Evolutionary conservation across 1,284 basidiomycete species (phyloP).

Genomic region (Mycena citricolor): DNA sequence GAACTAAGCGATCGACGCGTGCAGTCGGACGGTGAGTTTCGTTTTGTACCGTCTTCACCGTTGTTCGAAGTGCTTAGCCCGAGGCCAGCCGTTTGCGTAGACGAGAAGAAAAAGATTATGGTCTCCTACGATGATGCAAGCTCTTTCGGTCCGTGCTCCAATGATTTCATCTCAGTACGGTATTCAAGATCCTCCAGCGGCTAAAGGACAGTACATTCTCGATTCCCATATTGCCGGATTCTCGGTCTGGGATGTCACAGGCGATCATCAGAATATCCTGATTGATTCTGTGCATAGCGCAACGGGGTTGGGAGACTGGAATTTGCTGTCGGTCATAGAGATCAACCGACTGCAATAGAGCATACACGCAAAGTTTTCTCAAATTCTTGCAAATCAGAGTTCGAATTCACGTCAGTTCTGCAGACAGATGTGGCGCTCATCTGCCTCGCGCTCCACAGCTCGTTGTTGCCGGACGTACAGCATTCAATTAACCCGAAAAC

Average conservation of each 20-base stretch:
- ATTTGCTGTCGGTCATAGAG: too few relatives aligned
- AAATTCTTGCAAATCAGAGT: too few relatives aligned
- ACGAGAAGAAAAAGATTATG: slow-evolving; percentile 49
- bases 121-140: slow-evolving; percentile 61
- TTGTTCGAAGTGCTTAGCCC: not conserved
- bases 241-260: slow-evolving; percentile 63
- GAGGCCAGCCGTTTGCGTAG: slow-evolving; percentile 60
- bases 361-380: too few relatives aligned
- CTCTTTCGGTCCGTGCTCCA: slow-evolving; percentile 41
- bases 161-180: slow-evolving; percentile 29
- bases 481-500: too few relatives aligned
- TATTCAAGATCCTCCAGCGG: slow-evolving; percentile 26
- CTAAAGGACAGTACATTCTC: slow-evolving; percentile 62
- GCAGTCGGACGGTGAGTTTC: slow-evolving; percentile 70
- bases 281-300: slow-evolving; percentile 48
- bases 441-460: too few relatives aligned
- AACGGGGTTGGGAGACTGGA: too few relatives aligned
- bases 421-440: too few relatives aligned
- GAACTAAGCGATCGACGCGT: slow-evolving; percentile 54
- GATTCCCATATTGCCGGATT: slow-evolving; percentile 55
- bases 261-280: slow-evolving; percentile 57
- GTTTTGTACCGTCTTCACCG: too few relatives aligned
- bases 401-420: too few relatives aligned
- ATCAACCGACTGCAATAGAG: too few relatives aligned
- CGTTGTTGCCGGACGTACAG: too few relatives aligned